phyloP scores from a whole-genome alignment of 352 stramenopile species.

The Pythium phragmiticola region DNA sequence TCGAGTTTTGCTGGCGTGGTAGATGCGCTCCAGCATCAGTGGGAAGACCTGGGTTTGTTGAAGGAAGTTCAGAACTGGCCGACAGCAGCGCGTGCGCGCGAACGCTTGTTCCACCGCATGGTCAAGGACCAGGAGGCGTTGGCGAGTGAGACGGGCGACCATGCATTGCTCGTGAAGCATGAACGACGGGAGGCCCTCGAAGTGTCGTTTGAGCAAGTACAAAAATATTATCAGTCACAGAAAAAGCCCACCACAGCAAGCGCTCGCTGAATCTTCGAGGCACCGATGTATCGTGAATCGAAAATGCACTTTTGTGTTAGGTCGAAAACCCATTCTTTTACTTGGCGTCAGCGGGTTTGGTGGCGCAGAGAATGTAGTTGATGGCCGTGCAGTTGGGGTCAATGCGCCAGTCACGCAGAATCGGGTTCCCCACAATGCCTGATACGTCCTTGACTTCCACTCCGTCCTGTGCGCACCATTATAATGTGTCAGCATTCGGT shows the following conservation, averaged over 20 bases:
- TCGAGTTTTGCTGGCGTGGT: neutral
- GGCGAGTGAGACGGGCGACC: conserved; percentile 41
- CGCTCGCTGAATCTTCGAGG: too few species aligned
- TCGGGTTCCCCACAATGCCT: conserved; percentile 76
- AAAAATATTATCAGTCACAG: conserved; percentile 18
- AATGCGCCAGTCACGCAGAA: conserved; percentile 72
- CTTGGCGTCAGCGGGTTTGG: conserved; percentile 36
- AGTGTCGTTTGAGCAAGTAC: conserved; percentile 16
- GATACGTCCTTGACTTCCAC: conserved; percentile 67
- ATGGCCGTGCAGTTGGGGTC: conserved; percentile 68
- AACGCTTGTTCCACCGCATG: conserved; percentile 67
- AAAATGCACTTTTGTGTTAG: neutral
- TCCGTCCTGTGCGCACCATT: conserved; percentile 29
- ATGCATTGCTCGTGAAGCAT: conserved; percentile 38
- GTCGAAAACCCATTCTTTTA: neutral
- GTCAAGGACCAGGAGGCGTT: conserved; percentile 60
- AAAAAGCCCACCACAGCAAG: too few species aligned
- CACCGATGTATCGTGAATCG: too few species aligned
- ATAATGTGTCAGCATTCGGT: too few species aligned
- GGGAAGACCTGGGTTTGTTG: conserved; percentile 52
- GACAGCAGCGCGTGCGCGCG: conserved; percentile 34
- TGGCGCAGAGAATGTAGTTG: conserved; percentile 85
- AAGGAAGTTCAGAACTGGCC: conserved; percentile 58
- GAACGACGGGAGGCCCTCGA: conserved; percentile 51
- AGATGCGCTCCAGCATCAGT: conserved; percentile 67